Base-by-base conservation (phyloP, 192 early-diverging fungal species). In the Coemansia sp. region DNA sequence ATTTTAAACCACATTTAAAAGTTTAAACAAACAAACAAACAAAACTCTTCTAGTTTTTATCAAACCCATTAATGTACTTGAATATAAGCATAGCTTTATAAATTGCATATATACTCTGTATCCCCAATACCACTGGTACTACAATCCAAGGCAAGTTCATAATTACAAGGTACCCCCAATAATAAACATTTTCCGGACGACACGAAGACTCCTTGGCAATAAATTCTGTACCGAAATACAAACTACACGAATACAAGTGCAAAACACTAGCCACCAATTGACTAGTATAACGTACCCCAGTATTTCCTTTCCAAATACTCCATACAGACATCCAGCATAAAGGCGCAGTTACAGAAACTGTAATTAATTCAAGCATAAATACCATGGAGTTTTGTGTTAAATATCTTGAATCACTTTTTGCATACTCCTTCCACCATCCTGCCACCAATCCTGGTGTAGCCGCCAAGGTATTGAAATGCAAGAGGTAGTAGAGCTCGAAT, bases 341-440 rank as follows among this genome's bases (percentile, higher is more conserved):
- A 13, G 77, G 77, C 0, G 63, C 77, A 15, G 57, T 52, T 9
- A 66, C 43, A 17, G 50, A 19, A 15, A 78, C 81, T 18, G 87
- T 88, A 39, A 83, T 66, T 8, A 65, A 50, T 53, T 88, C 87
- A 59, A 85, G 81, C 24, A 73, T 54, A 25, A 60, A 60, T 1
- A 88, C 83, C 50, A 80, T 63, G 8, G 78, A 47, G 25, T 76
- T 75, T 17, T 53, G 50, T 4, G 67, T 58, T 64, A 88, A 66
- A 58, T 88, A 88, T 28, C 87, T 55, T 49, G 81, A 83, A 62
- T 88, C 87, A 55, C 76, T 79, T 53, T 72, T 60, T 9, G 83
- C 84, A 52, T 88, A 88, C 67, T 88, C 87, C 66, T 88, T 88
- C 84, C 84, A 86, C 48, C 85, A 38, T 14, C 78, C 67, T 13